Base-by-base conservation (phyloP, 164 flowering plant genomes). In the Aristolochia contorta region DNA sequence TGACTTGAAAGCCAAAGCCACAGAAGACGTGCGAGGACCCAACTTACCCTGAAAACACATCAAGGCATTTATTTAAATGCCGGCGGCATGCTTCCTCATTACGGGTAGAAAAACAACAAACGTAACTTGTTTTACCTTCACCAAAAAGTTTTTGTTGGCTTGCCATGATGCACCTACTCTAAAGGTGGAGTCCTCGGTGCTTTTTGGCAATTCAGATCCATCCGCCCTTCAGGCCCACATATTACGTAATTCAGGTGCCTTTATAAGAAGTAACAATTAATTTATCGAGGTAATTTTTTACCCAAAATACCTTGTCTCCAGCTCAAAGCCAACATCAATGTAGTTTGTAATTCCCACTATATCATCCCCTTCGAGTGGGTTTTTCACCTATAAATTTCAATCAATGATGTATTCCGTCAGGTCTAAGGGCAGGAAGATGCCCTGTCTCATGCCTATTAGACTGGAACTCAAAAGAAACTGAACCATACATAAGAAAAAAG, bases 131-230 rank as follows among this genome's bases (percentile, higher is more conserved):
- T 79, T 27, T 59, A 89, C 98, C 97, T 93, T 93, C 56, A 89
- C 57, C 69, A 89, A 68, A 65, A 87, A 81, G 78, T 93, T 93
- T 67, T 93, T 89, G 71, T 93, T 93, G 58, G 97, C 97, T 75
- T 93, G 98, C 98, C 97, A 93, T 20, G 98, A 86, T 47, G 94
- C 87, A 69, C 79, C 98, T 53, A 89, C 76, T 65, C 87, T 93
- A 73, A 93, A 85, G 47, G 83, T 77, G 58, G 98, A 84, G 45
- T 84, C 87, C 13, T 77, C 73, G 45, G 67, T 67, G 55, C 46
- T 71, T 60, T 73, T 70, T 55, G 83, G 52, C 18, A 76, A 27
- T 55, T 78, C 77, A 55, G 70, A 68, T 67, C 82, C 87, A 68
- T 86, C 84, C 33, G 89, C 58, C 69, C 78, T 75, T 59, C 15